Evolutionary conservation across 495 filamentous ascomycete species (phyloP), one percentile per base, ranked within the genome.

Genomic region (Rostrohypoxylon terebratum): DNA sequence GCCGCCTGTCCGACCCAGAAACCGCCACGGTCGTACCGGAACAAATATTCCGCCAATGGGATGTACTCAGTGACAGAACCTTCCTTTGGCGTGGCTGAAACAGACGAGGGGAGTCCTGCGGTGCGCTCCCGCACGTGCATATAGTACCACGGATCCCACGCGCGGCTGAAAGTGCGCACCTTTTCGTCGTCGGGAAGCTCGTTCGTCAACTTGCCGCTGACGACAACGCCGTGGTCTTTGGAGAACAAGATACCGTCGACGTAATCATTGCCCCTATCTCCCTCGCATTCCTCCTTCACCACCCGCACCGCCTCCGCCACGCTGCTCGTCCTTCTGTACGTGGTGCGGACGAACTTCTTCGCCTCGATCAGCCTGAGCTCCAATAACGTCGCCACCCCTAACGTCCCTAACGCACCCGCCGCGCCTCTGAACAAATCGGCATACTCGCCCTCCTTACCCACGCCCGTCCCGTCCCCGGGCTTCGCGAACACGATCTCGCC

Each of bases 1-100:
- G 85, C 87, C 6, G 83, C 82, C 23, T 74, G 66, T 36, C 87
- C 86, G 16, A 88, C 84, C 87, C 87, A 89, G 83, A 90, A 90
- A 0, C 83, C 86, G 48, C 86, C 87, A 7, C 87, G 82, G 77
- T 89, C 87, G 75, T 90, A 88, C 13, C 87, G 82, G 79, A 84
- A 84, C 31, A 90, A 81, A 73, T 89, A 89, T 68, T 87, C 86
- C 10, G 77, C 77, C 0, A 87, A 72, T 0, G 87, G 87, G 20
- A 87, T 83, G 47, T 82, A 81, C 48, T 88, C 86, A 28, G 78
- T 81, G 4, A 73, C 60, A 0, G 74, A 62, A 23, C 59, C 54
- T 31, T 59, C 25, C 0, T 53, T 11, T 0, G 67, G 59, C 8
- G 68, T 50, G 4, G 58, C 54, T 34, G 34, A 58, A 10, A 53